Percentiles rank a stretch among this genome's conserved stretches.
These are phyloP conservation scores for Aspergillus oerlinghausenensis DNA, from an alignment of 2,329 filamentous ascomycete genomes.

Conservation along the genomic window DNA sequence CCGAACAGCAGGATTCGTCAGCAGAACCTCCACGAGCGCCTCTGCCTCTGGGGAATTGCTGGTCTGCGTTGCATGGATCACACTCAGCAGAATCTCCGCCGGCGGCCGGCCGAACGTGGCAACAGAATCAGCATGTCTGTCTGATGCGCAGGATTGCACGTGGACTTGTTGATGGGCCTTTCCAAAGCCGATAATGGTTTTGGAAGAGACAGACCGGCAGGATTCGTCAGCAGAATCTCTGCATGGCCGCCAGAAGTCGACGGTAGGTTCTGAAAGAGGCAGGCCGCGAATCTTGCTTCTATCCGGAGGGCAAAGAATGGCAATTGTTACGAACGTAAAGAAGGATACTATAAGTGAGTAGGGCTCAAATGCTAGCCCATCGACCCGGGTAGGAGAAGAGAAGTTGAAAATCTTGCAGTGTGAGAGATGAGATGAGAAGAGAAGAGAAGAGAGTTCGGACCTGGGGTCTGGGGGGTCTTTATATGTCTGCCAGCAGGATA, in stretches of 20 bases:
- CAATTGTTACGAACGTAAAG: background rate
- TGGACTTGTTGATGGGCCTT: too few species aligned
- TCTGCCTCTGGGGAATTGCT: too few species aligned
- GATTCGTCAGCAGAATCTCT: background rate
- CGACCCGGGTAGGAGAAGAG: background rate
- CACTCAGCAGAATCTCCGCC: too few species aligned
- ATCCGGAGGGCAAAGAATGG: too few species aligned
- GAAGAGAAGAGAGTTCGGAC: background rate
- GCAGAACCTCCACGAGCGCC: background rate
- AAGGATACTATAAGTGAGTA: background rate
- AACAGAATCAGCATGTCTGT: too few species aligned
- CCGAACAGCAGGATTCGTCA: background rate
- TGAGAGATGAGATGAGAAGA: background rate
- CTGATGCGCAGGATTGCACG: too few species aligned
- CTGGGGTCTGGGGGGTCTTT: background rate
- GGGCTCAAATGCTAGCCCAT: background rate
- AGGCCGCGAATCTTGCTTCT: too few species aligned
- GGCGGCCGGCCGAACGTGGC: too few species aligned
- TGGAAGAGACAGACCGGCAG: background rate
- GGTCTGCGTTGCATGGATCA: too few species aligned
- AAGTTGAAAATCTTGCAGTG: background rate
- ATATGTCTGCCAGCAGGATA: background rate
- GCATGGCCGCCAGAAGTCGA: background rate
- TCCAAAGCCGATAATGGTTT: background rate
- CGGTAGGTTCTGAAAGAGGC: background rate